Percentiles rank a stretch among this genome's conserved stretches.
phyloP scores from a whole-genome alignment of 495 filamentous ascomycete species.

The Stereocaulon alpinum region DNA sequence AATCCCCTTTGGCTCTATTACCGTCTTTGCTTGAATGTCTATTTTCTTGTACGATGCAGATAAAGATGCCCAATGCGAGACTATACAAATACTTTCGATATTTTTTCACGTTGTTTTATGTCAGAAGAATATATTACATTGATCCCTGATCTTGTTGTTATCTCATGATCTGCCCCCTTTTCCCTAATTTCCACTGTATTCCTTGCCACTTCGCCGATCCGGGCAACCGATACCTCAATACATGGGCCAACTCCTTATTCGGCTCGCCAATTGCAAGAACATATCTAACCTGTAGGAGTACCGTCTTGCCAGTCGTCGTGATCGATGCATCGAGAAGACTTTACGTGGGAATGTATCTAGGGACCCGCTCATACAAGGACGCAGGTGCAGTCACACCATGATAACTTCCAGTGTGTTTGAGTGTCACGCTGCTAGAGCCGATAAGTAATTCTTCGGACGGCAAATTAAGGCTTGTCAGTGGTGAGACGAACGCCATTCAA shows the following conservation, averaged over 20 bases:
- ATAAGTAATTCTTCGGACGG: slow-evolving; percentile 10
- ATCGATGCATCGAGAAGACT: neutral
- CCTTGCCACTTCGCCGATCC: neutral
- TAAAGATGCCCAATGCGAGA: no score
- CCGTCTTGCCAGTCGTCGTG: neutral
- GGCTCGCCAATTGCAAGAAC: neutral
- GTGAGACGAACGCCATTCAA: neutral
- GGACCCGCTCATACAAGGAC: slow-evolving; percentile 1
- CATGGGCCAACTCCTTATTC: neutral
- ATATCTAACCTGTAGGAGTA: neutral
- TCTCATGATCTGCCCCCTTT: neutral
- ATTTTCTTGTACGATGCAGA: no score
- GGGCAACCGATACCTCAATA: neutral
- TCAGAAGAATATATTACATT: neutral
- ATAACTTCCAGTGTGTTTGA: neutral
- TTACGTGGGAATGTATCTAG: neutral
- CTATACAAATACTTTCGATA: no score
- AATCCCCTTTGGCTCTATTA: no score
- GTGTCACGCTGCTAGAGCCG: neutral
- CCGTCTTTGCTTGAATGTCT: no score
- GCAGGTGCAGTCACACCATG: slow-evolving; percentile 7
- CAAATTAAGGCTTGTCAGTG: slow-evolving; percentile 7
- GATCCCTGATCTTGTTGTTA: neutral
- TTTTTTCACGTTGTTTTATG: no score
- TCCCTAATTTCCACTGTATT: neutral